phyloP scores from a whole-genome alignment of 305 asterid genomes.

The Fraxinus ornus region DNA sequence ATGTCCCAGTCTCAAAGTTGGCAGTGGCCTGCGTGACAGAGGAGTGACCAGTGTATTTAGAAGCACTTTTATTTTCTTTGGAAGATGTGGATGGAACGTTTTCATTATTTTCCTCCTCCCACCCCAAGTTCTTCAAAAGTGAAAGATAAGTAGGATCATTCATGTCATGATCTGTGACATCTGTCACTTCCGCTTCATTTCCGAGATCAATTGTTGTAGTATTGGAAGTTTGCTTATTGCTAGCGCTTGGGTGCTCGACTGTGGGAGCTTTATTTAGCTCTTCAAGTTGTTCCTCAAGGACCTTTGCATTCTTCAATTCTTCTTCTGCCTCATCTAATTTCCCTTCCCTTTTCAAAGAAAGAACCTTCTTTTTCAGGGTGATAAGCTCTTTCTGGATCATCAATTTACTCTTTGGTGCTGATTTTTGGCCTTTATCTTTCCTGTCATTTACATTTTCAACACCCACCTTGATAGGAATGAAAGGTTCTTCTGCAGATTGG shows the following conservation, averaged over 20 bases:
- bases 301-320: constrained; percentile 78
- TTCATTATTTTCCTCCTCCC: constrained; percentile 62
- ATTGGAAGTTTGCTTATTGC: constrained; percentile 27
- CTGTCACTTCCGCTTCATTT: constrained; percentile 39
- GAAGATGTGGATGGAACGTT: constrained; percentile 24
- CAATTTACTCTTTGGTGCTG: constrained; percentile 61
- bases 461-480: constrained; percentile 19
- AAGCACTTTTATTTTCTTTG: constrained; percentile 29
- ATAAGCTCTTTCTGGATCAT: constrained; percentile 83
- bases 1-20: constrained; percentile 25
- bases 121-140: constrained; percentile 77
- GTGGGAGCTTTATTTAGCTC: constrained; percentile 59
- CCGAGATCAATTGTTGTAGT: constrained; percentile 19
- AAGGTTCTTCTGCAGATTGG: constrained; percentile 26
- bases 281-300: constrained; percentile 89
- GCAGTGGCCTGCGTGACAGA: constrained; percentile 29
- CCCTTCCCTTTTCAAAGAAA: constrained; percentile 82
- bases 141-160: constrained; percentile 80
- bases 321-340: constrained; percentile 74
- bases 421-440: constrained; percentile 29
- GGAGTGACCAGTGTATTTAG: constrained; percentile 21
- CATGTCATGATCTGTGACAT: constrained; percentile 88
- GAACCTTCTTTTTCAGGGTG: constrained; percentile 77
- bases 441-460: constrained; percentile 17
- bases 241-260: constrained; percentile 30